Base-by-base conservation (phyloP, 805 yeast genomes). In the Kuraishia piskuri region DNA sequence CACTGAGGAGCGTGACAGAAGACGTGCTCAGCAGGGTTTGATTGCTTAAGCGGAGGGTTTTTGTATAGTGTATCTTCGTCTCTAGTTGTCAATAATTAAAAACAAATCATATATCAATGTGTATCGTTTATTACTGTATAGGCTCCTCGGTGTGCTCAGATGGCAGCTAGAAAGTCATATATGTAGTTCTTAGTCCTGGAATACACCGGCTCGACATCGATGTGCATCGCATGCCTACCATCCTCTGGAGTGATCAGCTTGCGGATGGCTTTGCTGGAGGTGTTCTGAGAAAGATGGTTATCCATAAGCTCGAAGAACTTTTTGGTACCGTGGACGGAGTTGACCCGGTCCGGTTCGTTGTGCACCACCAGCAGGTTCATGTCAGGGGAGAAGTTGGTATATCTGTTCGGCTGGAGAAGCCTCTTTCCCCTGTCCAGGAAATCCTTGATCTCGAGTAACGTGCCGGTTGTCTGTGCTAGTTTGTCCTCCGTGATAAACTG, bases 1-100 rank as follows among this genome's bases (percentile, higher is more conserved):
- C 74, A 81, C 96, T 72, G 97, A 90, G 82, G 97, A 90, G 85
- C 90, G 97, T 80, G 97, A 90, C 88, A 84, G 91, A 84, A 91
- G 96, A 80, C 88, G 96, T 80, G 90, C 92, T 71, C 87, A 82
- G 74, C 76, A 73, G 66, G 82, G 80, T 74, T 75, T 78, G 70
- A 31, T 31, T 31, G 40, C 40, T 31, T 31, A 31, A 31, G 40
- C 40, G 22, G 23, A 44, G 47, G 23, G 22, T 44, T 44, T 40
- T 44, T 22, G 47, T 44, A 22, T 44, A 44, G 40, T 31, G 40
- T 31, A 12, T 31, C 40, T 31, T 31, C 40, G 40, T 31, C 40
- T 31, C 40, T 31, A 31, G 40, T 31, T 31, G 22, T 44, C 22
- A 19, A 19, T 20, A 44, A 44, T 20, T 44, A 44, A 44, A 19